These are phyloP conservation scores for Ophiostoma populinum DNA, from an alignment of 2,329 filamentous ascomycete genomes.

Conservation along the genomic window DNA sequence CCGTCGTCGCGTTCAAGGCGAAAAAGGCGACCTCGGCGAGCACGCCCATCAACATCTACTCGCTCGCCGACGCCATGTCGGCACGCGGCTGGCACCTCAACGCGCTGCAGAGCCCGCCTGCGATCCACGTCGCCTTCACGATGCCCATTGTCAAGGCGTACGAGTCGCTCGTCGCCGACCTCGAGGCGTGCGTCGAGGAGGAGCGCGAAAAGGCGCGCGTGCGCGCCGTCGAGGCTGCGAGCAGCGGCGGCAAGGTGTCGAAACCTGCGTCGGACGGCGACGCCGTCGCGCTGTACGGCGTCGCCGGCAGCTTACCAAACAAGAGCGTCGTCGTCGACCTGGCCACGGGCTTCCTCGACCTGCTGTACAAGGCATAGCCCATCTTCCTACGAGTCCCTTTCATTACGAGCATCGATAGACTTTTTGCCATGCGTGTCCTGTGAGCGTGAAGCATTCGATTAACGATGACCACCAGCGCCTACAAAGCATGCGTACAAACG, in stretches of 20 bases:
- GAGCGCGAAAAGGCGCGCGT: conserved; percentile 71
- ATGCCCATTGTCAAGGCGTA: conserved; percentile 67
- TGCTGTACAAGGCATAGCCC: conserved; percentile 53
- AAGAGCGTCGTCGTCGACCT: conserved; percentile 88
- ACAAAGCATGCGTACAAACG: too few species aligned
- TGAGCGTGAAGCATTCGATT: too few species aligned
- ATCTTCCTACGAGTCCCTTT: too few species aligned
- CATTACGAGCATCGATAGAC: too few species aligned
- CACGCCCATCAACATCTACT: conserved; percentile 70
- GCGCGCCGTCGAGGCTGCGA: conserved; percentile 37
- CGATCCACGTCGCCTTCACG: conserved; percentile 88
- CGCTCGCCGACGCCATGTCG: conserved; percentile 79
- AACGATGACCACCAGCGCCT: too few species aligned
- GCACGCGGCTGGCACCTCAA: conserved; percentile 88
- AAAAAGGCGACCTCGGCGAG: conserved; percentile 26
- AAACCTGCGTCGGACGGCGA: conserved; percentile 50
- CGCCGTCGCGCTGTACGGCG: conserved; percentile 78
- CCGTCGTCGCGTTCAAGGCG: conserved; percentile 66
- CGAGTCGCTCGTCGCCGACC: conserved; percentile 60
- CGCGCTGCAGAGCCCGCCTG: conserved; percentile 76
- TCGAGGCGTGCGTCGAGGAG: conserved; percentile 46
- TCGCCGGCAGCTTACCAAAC: conserved; percentile 86
- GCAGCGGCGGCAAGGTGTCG: conserved; percentile 39
- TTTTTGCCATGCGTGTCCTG: too few species aligned
- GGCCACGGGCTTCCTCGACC: conserved; percentile 79